These are phyloP conservation scores for Tuber melanosporum DNA, from an alignment of 495 filamentous ascomycete species.

Conservation along the genomic window DNA sequence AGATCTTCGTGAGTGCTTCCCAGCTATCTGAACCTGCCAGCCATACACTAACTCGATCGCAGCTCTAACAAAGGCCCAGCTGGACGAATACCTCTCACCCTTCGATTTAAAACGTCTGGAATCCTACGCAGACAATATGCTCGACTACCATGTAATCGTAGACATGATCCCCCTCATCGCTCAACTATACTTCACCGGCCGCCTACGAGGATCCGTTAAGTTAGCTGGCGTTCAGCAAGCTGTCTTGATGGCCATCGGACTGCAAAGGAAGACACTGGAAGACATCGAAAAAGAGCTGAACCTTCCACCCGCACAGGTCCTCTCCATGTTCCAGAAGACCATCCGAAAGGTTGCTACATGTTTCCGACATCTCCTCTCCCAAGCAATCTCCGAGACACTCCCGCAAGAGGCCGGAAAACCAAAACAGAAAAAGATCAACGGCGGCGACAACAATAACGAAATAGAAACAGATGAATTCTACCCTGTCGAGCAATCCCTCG, in stretches of 20 bases:
- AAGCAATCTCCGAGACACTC: conserved; percentile 63
- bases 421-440: conserved; percentile 32
- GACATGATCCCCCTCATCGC: conserved; percentile 83
- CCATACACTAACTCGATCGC: conserved; percentile 48
- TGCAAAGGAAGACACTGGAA: conserved; percentile 81
- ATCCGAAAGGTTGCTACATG: conserved; percentile 74
- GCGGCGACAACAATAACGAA: conserved; percentile 56
- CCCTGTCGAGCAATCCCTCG: conserved; percentile 62
- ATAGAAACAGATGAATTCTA: conserved; percentile 58
- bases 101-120: conserved; percentile 93
- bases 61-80: conserved; percentile 59
- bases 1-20: conserved; percentile 18
- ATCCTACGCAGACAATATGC: conserved; percentile 88
- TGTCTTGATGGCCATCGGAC: conserved; percentile 78
- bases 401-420: conserved; percentile 55
- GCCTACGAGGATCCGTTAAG: conserved; percentile 57
- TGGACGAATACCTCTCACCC: conserved; percentile 72
- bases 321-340: conserved; percentile 96
- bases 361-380: conserved; percentile 68
- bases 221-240: conserved; percentile 73
- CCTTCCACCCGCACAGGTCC: conserved; percentile 66
- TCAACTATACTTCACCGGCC: conserved; percentile 72
- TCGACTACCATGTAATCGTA: conserved; percentile 95
- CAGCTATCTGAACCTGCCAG: conserved; percentile 19
- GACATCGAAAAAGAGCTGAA: conserved; percentile 72